Conservation (phyloP, 169 alveolate species). For the Eimeria tenella region DNA sequence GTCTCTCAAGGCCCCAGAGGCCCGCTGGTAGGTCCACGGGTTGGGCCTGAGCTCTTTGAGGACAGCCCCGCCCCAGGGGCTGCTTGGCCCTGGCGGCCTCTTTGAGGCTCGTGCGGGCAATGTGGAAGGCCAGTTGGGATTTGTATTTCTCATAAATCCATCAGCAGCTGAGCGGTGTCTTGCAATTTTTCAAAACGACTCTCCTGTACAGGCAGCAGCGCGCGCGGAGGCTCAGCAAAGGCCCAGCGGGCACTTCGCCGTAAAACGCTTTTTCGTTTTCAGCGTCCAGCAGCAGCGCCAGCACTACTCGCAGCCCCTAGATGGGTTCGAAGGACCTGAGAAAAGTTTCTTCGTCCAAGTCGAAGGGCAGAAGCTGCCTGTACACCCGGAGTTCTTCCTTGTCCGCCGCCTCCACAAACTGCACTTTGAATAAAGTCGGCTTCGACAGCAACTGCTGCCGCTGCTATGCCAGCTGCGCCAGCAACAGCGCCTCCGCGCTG, state of each 20-base stretch:
- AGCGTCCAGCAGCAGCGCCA: constrained; percentile 40
- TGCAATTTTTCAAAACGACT: constrained; percentile 30
- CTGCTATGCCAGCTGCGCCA: background rate
- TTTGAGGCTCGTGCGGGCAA: background rate
- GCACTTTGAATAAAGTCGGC: background rate
- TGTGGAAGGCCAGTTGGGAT: constrained; percentile 42
- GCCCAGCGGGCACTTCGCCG: constrained; percentile 24
- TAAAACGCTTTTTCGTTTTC: constrained; percentile 31
- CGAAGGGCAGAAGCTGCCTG: constrained; percentile 36
- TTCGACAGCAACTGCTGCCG: background rate
- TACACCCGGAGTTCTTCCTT: constrained; percentile 16
- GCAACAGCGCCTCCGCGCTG: constrained; percentile 23
- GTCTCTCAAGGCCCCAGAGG: background rate
- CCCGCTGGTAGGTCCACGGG: background rate
- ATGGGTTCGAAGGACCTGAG: background rate
- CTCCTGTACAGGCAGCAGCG: constrained; percentile 15
- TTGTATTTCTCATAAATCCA: constrained; percentile 12
- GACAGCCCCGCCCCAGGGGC: constrained; percentile 54
- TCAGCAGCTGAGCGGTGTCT: constrained; percentile 38
- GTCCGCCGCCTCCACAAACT: background rate
- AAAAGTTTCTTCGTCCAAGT: constrained; percentile 22
- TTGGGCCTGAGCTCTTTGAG: constrained; percentile 6
- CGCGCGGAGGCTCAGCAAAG: background rate
- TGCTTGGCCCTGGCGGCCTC: constrained; percentile 39
- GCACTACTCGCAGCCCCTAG: background rate